Conservation (phyloP, 2,329 filamentous ascomycete genomes). For the Aspergillus neoniger region DNA sequence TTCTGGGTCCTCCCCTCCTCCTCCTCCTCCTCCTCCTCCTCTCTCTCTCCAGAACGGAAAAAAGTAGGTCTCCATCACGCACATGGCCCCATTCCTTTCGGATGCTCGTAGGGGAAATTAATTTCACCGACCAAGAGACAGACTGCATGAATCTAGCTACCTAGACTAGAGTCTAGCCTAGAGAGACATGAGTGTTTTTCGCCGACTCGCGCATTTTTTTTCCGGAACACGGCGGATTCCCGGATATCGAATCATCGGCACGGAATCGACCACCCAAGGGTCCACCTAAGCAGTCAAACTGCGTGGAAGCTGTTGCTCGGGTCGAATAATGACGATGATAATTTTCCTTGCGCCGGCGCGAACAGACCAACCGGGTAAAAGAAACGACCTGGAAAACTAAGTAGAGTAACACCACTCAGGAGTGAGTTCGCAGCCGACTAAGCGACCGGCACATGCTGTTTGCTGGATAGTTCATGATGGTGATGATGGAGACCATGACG, state of each 20-base stretch:
- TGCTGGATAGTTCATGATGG: too few species aligned
- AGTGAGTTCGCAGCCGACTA: not conserved
- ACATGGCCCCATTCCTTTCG: not conserved
- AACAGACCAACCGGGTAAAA: slow-evolving; percentile 6
- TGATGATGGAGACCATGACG: not conserved
- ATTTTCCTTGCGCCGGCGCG: not conserved
- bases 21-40: not conserved
- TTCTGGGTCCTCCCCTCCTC: not conserved
- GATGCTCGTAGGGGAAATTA: not conserved
- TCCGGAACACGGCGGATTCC: not conserved
- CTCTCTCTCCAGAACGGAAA: too few species aligned
- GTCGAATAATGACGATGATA: not conserved
- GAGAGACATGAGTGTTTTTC: not conserved
- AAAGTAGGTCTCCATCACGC: not conserved
- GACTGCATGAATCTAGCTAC: not conserved
- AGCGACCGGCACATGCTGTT: not conserved
- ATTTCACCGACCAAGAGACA: not conserved
- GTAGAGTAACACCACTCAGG: not conserved
- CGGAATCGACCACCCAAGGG: not conserved
- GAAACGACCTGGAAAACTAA: not conserved
- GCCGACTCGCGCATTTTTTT: not conserved
- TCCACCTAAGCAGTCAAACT: not conserved
- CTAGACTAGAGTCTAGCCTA: too few species aligned
- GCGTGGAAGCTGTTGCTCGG: not conserved
- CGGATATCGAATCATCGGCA: not conserved